Conservation (phyloP, 164 flowering plant genomes). For the Taxillus chinensis region DNA sequence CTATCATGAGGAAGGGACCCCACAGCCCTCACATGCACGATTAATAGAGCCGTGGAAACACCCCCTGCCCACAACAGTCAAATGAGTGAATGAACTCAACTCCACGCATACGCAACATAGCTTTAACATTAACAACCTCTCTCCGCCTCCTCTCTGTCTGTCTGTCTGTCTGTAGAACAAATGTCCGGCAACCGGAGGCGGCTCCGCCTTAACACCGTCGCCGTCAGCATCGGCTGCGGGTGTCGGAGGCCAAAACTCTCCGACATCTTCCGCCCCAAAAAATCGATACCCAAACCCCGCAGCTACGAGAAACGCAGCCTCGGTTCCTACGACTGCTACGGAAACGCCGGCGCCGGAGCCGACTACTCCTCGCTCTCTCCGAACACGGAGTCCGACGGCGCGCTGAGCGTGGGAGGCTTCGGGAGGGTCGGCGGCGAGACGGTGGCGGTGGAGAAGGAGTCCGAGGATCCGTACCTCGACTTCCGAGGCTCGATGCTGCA, state of each 20-base stretch:
- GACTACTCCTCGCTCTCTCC: conserved; percentile 20
- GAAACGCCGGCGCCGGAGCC: conserved; percentile 1
- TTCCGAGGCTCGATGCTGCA: conserved; percentile 64
- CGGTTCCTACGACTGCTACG: conserved; percentile 5
- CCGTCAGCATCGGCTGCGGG: conserved; percentile 50
- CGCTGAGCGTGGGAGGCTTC: background rate
- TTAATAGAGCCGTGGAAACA: conserved; percentile 4
- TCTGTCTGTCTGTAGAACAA: conserved; percentile 9
- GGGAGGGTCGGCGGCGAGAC: conserved; percentile 9
- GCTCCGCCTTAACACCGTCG: conserved; percentile 26
- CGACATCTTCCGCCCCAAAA: conserved; percentile 29
- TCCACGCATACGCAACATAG: background rate
- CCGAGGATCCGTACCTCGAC: conserved; percentile 65
- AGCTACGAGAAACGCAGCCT: conserved; percentile 1
- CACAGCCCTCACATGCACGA: conserved; percentile 22
- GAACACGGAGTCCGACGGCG: conserved; percentile 2
- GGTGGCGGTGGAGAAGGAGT: conserved; percentile 54
- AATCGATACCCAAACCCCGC: conserved; percentile 21
- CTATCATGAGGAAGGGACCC: conserved; percentile 3
- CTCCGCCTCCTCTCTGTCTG: conserved; percentile 7
- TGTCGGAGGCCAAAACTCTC: conserved; percentile 49
- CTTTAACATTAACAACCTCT: background rate
- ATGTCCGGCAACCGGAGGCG: conserved; percentile 31
- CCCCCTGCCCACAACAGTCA: conserved; percentile 5
- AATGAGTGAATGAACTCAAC: background rate